phyloP scores from a whole-genome alignment of 305 asterid species.

The Fraxinus dipetala region DNA sequence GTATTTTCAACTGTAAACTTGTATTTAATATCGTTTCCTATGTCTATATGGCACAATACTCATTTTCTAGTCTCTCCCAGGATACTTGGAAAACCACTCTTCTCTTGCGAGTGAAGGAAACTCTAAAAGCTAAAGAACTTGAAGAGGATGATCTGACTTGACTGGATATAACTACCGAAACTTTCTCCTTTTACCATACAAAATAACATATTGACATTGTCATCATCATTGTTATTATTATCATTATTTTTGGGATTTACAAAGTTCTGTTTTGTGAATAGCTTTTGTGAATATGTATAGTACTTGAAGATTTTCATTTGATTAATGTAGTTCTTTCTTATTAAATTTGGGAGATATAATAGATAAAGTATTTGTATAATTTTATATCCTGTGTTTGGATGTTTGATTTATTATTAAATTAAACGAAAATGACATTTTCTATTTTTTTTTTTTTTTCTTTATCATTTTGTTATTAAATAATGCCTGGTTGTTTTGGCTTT shows the following conservation, averaged over 20 bases:
- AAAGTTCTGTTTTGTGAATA: background rate
- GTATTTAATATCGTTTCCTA: background rate
- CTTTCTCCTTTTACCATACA: background rate
- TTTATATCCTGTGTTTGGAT: background rate
- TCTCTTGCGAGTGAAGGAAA: constrained; percentile 37
- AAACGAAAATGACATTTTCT: background rate
- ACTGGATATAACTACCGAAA: background rate
- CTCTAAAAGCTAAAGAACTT: constrained; percentile 37
- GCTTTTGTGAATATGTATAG: background rate
- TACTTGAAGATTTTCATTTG: background rate
- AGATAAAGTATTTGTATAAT: background rate
- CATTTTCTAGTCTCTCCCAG: background rate
- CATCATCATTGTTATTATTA: background rate
- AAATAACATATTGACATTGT: background rate
- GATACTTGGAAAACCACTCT: constrained; percentile 42
- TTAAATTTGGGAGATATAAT: background rate
- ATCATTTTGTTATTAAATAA: constrained; percentile 3
- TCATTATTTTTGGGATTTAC: constrained; percentile 9
- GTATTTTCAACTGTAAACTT: background rate
- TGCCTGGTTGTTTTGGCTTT: background rate
- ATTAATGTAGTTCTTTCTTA: background rate
- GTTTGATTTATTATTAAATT: background rate
- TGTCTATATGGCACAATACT: background rate
- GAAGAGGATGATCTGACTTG: constrained; percentile 43
- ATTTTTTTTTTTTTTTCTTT: background rate